Evolutionary conservation across 2,329 filamentous ascomycete genomes (phyloP).

Genomic region (Colletotrichum truncatum): DNA sequence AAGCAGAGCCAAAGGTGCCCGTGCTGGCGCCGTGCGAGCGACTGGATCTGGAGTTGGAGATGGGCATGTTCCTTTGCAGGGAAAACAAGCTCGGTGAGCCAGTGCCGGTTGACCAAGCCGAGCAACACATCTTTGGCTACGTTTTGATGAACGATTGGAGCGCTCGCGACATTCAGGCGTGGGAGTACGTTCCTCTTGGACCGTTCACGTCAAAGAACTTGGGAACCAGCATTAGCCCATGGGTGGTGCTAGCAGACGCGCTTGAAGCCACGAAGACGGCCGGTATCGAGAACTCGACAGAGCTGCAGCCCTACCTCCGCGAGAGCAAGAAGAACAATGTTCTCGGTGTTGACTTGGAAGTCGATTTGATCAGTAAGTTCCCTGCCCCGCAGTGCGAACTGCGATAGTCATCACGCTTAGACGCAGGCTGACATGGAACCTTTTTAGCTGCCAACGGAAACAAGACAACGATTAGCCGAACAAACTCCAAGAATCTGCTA

Average conservation of each 20-base stretch:
- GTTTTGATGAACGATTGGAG: conserved; percentile 74
- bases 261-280: conserved; percentile 45
- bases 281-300: conserved; percentile 42
- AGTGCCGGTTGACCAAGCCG: conserved; percentile 72
- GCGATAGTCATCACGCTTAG: fast-evolving
- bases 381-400: neutral
- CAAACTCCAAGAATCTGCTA: conserved; percentile 60
- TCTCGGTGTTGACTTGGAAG: conserved; percentile 47
- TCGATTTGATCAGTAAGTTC: conserved; percentile 49
- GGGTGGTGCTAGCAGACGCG: conserved; percentile 70
- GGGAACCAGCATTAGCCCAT: conserved; percentile 67
- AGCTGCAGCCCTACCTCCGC: conserved; percentile 56
- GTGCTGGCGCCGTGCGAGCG: conserved; percentile 68
- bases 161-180: conserved; percentile 68
- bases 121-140: conserved; percentile 77
- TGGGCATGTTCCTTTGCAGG: conserved; percentile 78
- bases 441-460: conserved; percentile 40
- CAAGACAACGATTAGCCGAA: conserved; percentile 37
- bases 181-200: conserved; percentile 70
- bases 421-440: conserved; percentile 9
- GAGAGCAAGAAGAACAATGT: conserved; percentile 59
- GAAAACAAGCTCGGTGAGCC: conserved; percentile 74
- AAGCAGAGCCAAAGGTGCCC: conserved; percentile 60
- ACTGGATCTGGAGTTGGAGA: conserved; percentile 81
- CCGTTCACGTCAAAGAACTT: conserved; percentile 72